Evolutionary conservation across 202 grass and related monocot species (phyloP).

Genomic region (Setaria italica): DNA sequence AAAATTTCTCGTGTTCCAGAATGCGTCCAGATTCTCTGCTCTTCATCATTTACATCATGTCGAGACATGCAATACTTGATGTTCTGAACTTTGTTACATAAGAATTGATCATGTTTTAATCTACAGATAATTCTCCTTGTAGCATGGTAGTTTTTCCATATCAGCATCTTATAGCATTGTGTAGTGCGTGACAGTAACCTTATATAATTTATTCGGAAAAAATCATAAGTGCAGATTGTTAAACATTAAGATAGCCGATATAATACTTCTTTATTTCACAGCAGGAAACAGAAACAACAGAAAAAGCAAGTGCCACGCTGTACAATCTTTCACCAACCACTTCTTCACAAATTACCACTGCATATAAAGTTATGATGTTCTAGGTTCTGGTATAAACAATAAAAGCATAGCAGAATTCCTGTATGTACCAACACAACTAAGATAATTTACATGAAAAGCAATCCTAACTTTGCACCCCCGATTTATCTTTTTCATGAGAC

Average conservation of each 20-base stretch:
- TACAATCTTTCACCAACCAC: constrained; percentile 18
- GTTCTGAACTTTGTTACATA: no score
- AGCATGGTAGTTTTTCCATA: no score
- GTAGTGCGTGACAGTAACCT: no score
- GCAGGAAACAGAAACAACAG: background rate
- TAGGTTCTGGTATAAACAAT: constrained; percentile 39
- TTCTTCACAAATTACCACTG: background rate
- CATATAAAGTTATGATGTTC: constrained; percentile 15
- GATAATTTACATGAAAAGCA: constrained; percentile 43
- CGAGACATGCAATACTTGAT: no score
- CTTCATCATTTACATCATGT: no score
- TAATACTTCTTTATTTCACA: background rate
- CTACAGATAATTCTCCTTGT: no score
- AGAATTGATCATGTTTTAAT: no score
- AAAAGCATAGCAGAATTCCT: constrained; percentile 28
- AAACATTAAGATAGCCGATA: background rate
- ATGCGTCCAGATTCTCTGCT: no score
- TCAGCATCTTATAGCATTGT: no score
- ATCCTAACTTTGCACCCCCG: background rate
- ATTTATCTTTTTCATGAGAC: constrained; percentile 47
- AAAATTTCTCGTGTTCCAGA: no score
- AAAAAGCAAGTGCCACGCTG: background rate
- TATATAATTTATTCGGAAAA: no score
- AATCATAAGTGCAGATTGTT: background rate
- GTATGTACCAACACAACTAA: constrained; percentile 40